Percentiles rank a stretch among this genome's conserved stretches.
These are phyloP conservation scores for Candida tropicalis DNA, from an alignment of 1,139 yeast species.

Conservation along the genomic window DNA sequence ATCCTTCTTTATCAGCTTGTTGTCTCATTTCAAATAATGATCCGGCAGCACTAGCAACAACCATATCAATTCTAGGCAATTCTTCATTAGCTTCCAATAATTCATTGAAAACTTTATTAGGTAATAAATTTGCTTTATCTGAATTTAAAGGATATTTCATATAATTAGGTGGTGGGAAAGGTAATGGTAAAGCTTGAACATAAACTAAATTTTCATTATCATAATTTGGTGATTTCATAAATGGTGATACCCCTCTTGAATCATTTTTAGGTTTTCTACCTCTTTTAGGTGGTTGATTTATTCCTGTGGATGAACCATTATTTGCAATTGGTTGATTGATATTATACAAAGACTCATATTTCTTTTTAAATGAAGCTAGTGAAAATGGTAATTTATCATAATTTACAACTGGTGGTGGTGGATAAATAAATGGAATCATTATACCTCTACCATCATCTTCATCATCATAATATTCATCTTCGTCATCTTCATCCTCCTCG, in stretches of 20 bases:
- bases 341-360: slow-evolving; percentile 6
- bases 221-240: slow-evolving; percentile 6
- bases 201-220: slow-evolving; percentile 13
- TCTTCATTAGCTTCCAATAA: slow-evolving; percentile 41
- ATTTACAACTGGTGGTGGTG: slow-evolving; percentile 45
- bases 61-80: slow-evolving; percentile 49
- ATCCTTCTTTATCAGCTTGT: slow-evolving; percentile 40
- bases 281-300: no score
- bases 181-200: slow-evolving; percentile 45
- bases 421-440: slow-evolving; percentile 50
- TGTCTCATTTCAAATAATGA: slow-evolving; percentile 39
- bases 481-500: slow-evolving; percentile 6
- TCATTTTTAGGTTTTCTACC: slow-evolving; percentile 10
- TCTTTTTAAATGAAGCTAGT: slow-evolving; percentile 16
- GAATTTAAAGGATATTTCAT: slow-evolving; percentile 51
- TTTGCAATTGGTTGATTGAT: background rate
- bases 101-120: slow-evolving; percentile 39
- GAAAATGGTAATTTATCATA: slow-evolving; percentile 28
- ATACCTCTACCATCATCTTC: slow-evolving; percentile 26
- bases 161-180: slow-evolving; percentile 51
- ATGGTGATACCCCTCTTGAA: slow-evolving; percentile 1
- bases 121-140: slow-evolving; percentile 37
- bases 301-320: no score
- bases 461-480: slow-evolving; percentile 13
- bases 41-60: slow-evolving; percentile 53